Base-by-base conservation (phyloP, 1,284 basidiomycete genomes). In the Fomitopsis palustris region DNA sequence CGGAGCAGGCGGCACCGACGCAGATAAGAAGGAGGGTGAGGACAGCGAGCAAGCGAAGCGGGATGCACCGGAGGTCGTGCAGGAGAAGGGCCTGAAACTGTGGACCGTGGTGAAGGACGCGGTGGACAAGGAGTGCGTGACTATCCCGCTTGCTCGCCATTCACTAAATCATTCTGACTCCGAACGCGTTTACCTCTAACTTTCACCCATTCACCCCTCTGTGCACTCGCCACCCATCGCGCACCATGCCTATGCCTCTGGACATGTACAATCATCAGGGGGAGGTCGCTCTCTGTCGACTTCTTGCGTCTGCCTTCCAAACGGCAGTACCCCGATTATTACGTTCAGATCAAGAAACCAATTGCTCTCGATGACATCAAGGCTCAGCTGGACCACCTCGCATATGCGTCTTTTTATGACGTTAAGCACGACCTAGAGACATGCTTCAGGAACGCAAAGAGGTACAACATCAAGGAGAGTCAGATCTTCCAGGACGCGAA, bases 311-410 rank as follows among this genome's bases (percentile, higher is more conserved):
- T 92, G 64, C 94, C 94, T 7, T 83, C 87, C 57, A 88, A 87
- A 71, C 82, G 84, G 58, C 79, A 82, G 61, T 95, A 96, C 73
- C 87, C 94, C n/a, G 95, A 96, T 78, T 98, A 98, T 76, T 97
- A 95, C 72, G 78, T 85, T 51, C 78, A 86, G 59, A 92, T 92
- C 69, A 81, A 79, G 31, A 79, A 82, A 49, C 95, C 95, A 35
- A 88, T 96, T 65, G 87, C 93, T 27, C 80, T 97, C 56, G 88
- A 93, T 54, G 90, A 96, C 64, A 93, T 98, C 74, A 92, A 91
- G 81, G 83, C 81, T 65, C 83, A 87, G 68, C 82, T 96, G 54
- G 84, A 92, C 53, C 76, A 77, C 49, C 76, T 81, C 58, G 70
- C 70, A 37, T 98, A 96, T 71, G 67, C 78, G 16, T 81, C 85